A percentile compares a stretch with the other conserved stretches of the same genome.
phyloP scores from a whole-genome alignment of 352 stramenopile genomes.

The Phytopythium cucurbitacearum region DNA sequence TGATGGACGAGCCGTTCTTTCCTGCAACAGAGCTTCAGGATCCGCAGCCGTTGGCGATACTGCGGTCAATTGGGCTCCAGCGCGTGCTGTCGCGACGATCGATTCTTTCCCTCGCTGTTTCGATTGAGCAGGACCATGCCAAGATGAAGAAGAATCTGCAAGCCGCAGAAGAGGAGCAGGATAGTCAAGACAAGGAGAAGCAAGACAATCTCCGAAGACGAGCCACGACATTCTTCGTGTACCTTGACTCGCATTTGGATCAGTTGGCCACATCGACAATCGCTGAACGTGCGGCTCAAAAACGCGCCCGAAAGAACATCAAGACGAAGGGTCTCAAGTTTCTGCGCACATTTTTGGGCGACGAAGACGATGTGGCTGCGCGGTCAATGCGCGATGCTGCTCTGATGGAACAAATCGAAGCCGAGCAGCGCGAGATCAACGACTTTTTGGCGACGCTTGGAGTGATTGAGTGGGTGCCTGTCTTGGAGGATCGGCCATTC shows the following conservation, averaged over 20 bases:
- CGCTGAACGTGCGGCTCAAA: constrained; percentile 17
- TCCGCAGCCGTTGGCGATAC: constrained; percentile 35
- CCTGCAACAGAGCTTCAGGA: constrained; percentile 56
- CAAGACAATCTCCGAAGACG: constrained; percentile 24
- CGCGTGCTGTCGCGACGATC: constrained; percentile 55
- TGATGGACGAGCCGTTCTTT: constrained; percentile 72
- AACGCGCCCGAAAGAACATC: constrained; percentile 29
- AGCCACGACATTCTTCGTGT: constrained; percentile 54
- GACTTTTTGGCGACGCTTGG: constrained; percentile 58
- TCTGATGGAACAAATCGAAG: constrained; percentile 25
- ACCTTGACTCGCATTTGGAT: constrained; percentile 58
- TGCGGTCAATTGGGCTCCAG: constrained; percentile 68
- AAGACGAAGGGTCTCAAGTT: constrained; percentile 54
- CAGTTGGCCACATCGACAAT: constrained; percentile 30
- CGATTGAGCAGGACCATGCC: constrained; percentile 48
- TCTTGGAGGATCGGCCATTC: constrained; percentile 33
- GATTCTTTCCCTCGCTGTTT: constrained; percentile 55
- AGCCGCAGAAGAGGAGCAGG: constrained; percentile 9
- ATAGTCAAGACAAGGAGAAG: constrained; percentile 8
- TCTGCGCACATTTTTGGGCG: constrained; percentile 38
- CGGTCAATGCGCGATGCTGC: constrained; percentile 8
- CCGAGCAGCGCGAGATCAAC: constrained; percentile 45
- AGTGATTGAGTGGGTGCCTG: constrained; percentile 56
- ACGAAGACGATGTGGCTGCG: constrained; percentile 15
- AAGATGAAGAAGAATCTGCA: constrained; percentile 18